Percentiles rank a stretch among this genome's conserved stretches.
These are phyloP conservation scores for Lactarius evosmus DNA, from an alignment of 768 basidiomycete genomes.

Conservation along the genomic window DNA sequence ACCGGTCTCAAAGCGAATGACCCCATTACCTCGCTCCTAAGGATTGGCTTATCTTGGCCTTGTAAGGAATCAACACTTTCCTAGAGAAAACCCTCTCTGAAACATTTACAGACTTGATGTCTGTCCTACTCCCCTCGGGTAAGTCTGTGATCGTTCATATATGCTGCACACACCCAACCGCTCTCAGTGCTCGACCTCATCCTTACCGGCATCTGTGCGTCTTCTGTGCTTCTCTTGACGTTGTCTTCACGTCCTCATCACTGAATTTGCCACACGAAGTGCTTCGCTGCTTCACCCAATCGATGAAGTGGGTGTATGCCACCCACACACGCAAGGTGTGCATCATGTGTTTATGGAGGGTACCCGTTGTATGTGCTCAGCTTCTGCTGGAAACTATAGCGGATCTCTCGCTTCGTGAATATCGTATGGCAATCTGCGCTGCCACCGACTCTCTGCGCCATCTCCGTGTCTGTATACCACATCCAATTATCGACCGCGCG, in stretches of 20 bases:
- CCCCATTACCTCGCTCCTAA: not conserved
- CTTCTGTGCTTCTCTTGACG: not conserved
- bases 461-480: not conserved
- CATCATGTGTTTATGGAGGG: not conserved
- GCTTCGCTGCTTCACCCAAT: not conserved
- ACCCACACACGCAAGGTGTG: constrained; percentile 6
- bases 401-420: constrained; percentile 2
- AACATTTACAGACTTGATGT: not conserved
- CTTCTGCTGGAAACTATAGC: not conserved
- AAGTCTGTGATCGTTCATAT: not conserved
- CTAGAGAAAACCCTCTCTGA: not conserved
- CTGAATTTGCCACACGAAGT: not conserved
- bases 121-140: not conserved
- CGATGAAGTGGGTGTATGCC: not conserved
- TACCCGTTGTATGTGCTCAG: not conserved
- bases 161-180: not conserved
- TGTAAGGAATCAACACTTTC: constrained; percentile 4
- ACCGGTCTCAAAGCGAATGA: not conserved
- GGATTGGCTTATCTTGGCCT: not conserved
- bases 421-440: constrained; percentile 16
- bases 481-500: not conserved
- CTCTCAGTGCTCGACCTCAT: not conserved
- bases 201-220: not conserved
- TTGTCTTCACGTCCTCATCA: not conserved
- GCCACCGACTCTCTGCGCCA: constrained; percentile 16